Conservation (phyloP, 495 filamentous ascomycete species). For the Talaromyces adpressus region DNA sequence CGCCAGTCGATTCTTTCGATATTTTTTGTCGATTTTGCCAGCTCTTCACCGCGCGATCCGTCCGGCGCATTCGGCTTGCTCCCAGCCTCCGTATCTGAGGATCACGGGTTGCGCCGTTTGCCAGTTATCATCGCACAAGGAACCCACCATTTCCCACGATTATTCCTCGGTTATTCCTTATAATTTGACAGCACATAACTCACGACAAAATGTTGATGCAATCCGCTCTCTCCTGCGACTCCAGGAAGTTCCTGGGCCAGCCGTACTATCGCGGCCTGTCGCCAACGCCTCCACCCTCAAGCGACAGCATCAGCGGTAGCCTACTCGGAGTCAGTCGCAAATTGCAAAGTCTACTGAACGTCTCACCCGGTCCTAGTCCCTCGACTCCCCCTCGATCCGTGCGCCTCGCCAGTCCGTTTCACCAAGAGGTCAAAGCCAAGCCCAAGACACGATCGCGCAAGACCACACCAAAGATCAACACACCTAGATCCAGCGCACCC, state of each 20-base stretch:
- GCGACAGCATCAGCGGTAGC: slow-evolving; percentile 47
- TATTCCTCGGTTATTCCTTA: neutral
- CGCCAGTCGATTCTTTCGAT: neutral
- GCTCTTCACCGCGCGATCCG: neutral
- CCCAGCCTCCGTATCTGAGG: slow-evolving; percentile 9
- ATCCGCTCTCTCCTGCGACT: slow-evolving; percentile 64
- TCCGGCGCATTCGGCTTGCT: slow-evolving; percentile 9
- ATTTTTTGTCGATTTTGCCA: neutral
- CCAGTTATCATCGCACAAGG: neutral
- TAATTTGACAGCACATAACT: too few relatives aligned
- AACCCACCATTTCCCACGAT: neutral
- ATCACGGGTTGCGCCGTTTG: slow-evolving; percentile 4
- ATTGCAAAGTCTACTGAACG: slow-evolving; percentile 58
- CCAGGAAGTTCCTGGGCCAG: slow-evolving; percentile 39
- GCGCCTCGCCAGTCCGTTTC: slow-evolving; percentile 44
- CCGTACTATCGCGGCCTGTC: slow-evolving; percentile 52
- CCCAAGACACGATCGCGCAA: slow-evolving; percentile 39
- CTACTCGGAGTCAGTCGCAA: slow-evolving; percentile 64
- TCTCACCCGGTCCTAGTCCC: slow-evolving; percentile 33
- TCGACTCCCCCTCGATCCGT: slow-evolving; percentile 30
- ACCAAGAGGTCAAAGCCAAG: slow-evolving; percentile 41
- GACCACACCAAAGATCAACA: slow-evolving; percentile 16
- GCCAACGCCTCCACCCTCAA: slow-evolving; percentile 53
- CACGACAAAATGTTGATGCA: slow-evolving; percentile 55
- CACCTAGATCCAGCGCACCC: neutral